Evolutionary conservation across 352 stramenopile species (phyloP), one percentile per base, ranked within the genome.

Genomic region (Lagenidium giganteum): DNA sequence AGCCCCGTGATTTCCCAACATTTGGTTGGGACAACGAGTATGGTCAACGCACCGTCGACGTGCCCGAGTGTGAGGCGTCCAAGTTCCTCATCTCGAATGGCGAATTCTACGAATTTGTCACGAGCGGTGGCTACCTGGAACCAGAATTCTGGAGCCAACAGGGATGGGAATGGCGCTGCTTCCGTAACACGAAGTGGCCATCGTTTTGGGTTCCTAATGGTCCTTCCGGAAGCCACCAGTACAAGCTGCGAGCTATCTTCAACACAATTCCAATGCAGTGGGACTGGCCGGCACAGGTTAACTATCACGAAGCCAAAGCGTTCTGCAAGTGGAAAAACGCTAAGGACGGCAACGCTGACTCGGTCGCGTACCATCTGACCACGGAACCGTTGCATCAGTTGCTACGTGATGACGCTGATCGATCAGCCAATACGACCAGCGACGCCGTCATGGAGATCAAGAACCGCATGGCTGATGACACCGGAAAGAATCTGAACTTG

Each of bases 11-110:
- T 41, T 97, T 96, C 57, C 87, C 88, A 29, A 95, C 87, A 0
- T 99, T 96, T 53, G 95, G 95, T 27, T 99, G 95, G 95, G 96
- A 99, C 64, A 98, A 98, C 61, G 96, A 98, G 63, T 99, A 98
- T 65, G 96, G 96, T 25, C 63, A 77, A 45, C 79, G 89, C 22
- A 66, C 82, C 13, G 59, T 98, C 2, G 60, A 79, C 4, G 94
- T 98, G 24, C 82, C 84, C 11, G 51, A 76, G 16, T 98, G 97
- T 59, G 55, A 84, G 22, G 91, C 81, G 14, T 93, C 70, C 42
- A 83, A 96, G 55, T 87, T 95, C 53, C 85, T 98, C 51, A 74
- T 98, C 18, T 97, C 86, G 8, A 98, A 99, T 67, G 95, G 93
- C 45, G 93, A 98, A 60, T 98, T 95, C 59, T 91, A 70, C 33